Base-by-base conservation (phyloP, 1,139 yeast genomes). In the Suhomyces yuchorum region DNA sequence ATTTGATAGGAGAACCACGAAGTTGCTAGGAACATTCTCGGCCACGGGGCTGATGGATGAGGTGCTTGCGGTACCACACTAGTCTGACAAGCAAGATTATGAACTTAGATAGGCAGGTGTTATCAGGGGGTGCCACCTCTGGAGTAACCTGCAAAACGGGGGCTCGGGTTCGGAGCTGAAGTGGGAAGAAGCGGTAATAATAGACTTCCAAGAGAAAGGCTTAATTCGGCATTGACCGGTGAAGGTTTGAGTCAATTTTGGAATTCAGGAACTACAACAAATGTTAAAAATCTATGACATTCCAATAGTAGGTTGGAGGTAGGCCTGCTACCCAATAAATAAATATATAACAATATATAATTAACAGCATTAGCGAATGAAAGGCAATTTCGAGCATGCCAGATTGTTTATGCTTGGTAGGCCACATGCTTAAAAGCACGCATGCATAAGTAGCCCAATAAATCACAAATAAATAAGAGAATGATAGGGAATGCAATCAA, bases 371-470 rank as follows among this genome's bases (percentile, higher is more conserved):
- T 14, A 30, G 11, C 34, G 34, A 30, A 30, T 6, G 34, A 12
- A 7, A 12, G 5, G 32, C 26, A 23, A n/a, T n/a, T n/a, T n/a
- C n/a, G n/a, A n/a, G n/a, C n/a, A 23, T 23, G 26, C 26, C 14
- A 3, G 5, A 33, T 8, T 3, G 19, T 23, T 14, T 19, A 22
- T 30, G 40, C 32, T 37, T 40, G 44, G 36, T 32, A 44, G 12
- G 51, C 43, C 11, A 30, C 47, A 18, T 30, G 19, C 36, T 47
- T 50, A 47, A 47, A 42, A 11, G 52, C 44, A 37, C 46, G 45
- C 39, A 50, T 30, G 37, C 42, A 44, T 42, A 50, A 42, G 47
- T 50, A 50, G 19, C 52, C 49, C 30, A 50, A 18, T 24, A 50
- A 41, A 23, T 50, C 52, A 32, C 44, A 43, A 12, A 50, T 20